Percentiles rank a stretch among this genome's conserved stretches.
Evolutionary conservation across 164 flowering plant genomes (phyloP).

Genomic region (Dillenia suffruticosa): DNA sequence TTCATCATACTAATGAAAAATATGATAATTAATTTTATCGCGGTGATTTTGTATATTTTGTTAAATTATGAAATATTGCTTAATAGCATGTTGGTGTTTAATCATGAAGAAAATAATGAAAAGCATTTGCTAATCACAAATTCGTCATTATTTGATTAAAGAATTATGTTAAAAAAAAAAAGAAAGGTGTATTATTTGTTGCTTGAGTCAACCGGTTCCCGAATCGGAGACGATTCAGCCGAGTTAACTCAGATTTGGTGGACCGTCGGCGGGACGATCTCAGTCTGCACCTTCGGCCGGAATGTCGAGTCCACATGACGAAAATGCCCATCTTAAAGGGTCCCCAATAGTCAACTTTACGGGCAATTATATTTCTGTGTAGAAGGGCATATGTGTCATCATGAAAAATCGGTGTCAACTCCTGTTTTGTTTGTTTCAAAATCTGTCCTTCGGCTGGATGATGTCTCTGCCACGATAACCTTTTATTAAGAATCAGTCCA

Average conservation of each 20-base stretch:
- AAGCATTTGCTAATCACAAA: too few species aligned
- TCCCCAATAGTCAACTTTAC: neutral
- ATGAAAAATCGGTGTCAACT: neutral
- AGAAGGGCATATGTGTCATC: too few species aligned
- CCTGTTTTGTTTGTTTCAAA: neutral
- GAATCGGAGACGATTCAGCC: neutral
- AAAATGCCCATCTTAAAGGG: slow-evolving; percentile 4
- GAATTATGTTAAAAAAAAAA: neutral
- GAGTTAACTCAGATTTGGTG: slow-evolving; percentile 19
- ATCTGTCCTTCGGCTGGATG: slow-evolving; percentile 14
- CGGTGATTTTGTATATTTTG: too few species aligned
- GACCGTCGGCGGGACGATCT: slow-evolving; percentile 23
- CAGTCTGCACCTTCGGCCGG: slow-evolving; percentile 20
- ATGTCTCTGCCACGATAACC: slow-evolving; percentile 32
- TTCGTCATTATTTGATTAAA: too few species aligned
- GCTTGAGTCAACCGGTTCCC: neutral
- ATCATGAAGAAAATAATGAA: neutral
- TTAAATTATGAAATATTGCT: too few species aligned
- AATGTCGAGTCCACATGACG: slow-evolving; percentile 17
- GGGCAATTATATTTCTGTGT: neutral
- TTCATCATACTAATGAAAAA: too few species aligned
- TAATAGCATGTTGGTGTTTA: too few species aligned
- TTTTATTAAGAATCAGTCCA: slow-evolving; percentile 10
- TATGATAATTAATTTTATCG: too few species aligned
- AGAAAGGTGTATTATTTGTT: neutral